Evolutionary conservation across 1,284 basidiomycete species (phyloP).

Genomic region (Stygiomarasmius scandens): DNA sequence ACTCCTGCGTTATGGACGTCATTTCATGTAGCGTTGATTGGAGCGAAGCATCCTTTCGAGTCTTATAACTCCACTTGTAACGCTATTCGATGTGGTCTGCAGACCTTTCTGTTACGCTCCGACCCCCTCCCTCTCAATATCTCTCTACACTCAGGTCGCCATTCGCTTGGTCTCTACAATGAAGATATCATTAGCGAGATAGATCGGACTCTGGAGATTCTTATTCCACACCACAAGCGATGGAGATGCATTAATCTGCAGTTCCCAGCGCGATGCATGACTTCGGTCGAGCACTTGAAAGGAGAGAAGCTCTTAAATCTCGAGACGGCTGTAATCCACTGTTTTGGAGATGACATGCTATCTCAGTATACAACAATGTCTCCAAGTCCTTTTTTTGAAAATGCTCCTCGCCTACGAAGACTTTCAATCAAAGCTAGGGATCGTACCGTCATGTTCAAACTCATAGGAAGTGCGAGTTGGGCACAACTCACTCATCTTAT

Average conservation of each 20-base stretch:
- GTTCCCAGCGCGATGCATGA: neutral
- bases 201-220: neutral
- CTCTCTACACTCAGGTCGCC: slow-evolving; percentile 6
- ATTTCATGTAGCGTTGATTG: neutral
- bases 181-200: neutral
- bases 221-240: neutral
- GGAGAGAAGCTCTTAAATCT: slow-evolving; percentile 2
- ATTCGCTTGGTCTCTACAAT: neutral
- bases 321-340: neutral
- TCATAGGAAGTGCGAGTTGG: neutral
- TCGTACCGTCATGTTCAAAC: neutral
- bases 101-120: neutral
- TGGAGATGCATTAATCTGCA: slow-evolving; percentile 6
- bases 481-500: neutral
- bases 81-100: neutral
- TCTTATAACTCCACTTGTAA: neutral
- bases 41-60: neutral
- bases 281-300: neutral
- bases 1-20: slow-evolving; percentile 7
- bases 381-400: slow-evolving; percentile 3
- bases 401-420: neutral
- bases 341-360: neutral
- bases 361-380: neutral
- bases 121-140: slow-evolving; percentile 1
- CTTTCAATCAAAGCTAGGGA: neutral